Base-by-base conservation (phyloP, 768 basidiomycete genomes). In the Leccinellum rugosiceps region DNA sequence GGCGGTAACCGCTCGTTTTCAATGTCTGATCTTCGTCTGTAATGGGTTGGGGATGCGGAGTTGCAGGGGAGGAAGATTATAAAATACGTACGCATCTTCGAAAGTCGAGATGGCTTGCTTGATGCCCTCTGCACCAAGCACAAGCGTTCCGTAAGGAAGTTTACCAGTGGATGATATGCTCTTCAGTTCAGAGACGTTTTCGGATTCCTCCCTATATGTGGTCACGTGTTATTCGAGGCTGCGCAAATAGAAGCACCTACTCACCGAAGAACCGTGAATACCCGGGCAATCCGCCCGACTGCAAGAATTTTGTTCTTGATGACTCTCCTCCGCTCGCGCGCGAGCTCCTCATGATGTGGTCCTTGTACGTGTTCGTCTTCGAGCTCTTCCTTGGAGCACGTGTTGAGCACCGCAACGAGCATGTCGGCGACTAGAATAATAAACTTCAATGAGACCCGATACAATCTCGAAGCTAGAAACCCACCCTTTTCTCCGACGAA, bases 401-500 rank as follows among this genome's bases (percentile, higher is more conserved):
- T 94, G 67, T 94, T 92, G 38, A 99, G 83, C 44, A 99, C 92
- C 4, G 94, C 94, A 32, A 96, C 94, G 56, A 99, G 79, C 95
- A 98, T 98, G 69, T 99, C 96, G 57, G 91, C 95, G 74, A 98
- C 95, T 98, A 58, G 4, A 48, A 25, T 38, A 13, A 55, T 17
- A 26, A 19, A 23, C 5, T 34, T 61, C 53, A 31, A 50, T 31
- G 45, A 44, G 50, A 21, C 19, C 21, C 17, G 9, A 13, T 2
- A 25, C 17, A 21, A 15, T 26, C n/a, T 50, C 26, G 10, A 48
- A 50, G 13, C 19, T 11, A 14, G 25, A 31, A 3, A 76, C 91
- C 54, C 59, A 95, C 95, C 97, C 77, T 98, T 98, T 62, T 92
- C 87, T 52, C 94, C 95, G 5, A 98, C 94, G 69, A 98, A 98